Conservation (phyloP, 2,329 filamentous ascomycete genomes). For the Neofusicoccum parvum region DNA sequence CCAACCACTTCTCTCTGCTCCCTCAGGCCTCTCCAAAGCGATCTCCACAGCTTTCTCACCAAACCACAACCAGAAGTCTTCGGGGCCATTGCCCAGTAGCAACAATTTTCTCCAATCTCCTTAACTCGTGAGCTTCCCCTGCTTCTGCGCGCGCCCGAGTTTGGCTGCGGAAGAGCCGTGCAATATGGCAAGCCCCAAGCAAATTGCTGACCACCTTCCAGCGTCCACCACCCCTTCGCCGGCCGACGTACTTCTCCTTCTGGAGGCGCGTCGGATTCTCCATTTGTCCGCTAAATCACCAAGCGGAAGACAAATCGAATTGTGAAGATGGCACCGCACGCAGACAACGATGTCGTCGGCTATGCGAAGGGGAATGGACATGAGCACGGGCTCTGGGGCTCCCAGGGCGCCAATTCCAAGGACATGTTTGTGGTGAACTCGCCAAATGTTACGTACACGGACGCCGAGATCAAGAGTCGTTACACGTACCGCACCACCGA, state of each 20-base stretch:
- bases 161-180: too few relatives aligned
- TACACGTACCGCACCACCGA: slow-evolving; percentile 96
- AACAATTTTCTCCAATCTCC: slow-evolving; percentile 98
- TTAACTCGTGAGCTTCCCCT: slow-evolving; percentile 79
- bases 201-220: slow-evolving; percentile 40
- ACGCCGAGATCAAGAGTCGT: slow-evolving; percentile 84
- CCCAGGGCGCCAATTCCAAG: slow-evolving; percentile 43
- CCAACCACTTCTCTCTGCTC: neutral
- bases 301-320: neutral
- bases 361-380: slow-evolving; percentile 55
- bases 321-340: slow-evolving; percentile 84
- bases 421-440: slow-evolving; percentile 85
- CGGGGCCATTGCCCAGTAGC: slow-evolving; percentile 58
- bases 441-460: slow-evolving; percentile 89
- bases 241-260: slow-evolving; percentile 89
- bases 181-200: neutral
- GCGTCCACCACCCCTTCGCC: slow-evolving; percentile 94
- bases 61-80: slow-evolving; percentile 22
- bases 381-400: slow-evolving; percentile 27
- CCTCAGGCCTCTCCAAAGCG: neutral
- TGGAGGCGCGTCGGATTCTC: slow-evolving; percentile 72
- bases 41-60: neutral
- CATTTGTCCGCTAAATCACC: slow-evolving; percentile 41
- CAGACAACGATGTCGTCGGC: slow-evolving; percentile 62
- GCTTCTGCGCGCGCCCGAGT: too few relatives aligned